phyloP scores from a whole-genome alignment of 2,329 filamentous ascomycete species.

The Monilinia aucupariae region DNA sequence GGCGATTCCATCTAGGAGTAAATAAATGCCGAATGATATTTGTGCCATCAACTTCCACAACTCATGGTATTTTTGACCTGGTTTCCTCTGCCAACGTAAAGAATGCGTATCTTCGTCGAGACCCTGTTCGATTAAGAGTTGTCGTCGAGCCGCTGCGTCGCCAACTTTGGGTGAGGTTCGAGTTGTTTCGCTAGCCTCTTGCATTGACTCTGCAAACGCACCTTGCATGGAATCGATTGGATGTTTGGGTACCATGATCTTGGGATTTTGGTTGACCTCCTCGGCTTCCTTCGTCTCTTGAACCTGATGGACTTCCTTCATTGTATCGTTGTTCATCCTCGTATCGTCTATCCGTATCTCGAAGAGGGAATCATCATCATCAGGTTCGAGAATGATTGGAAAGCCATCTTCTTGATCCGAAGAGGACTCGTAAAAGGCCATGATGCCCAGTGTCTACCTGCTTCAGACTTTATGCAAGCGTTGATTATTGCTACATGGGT shows the following conservation, averaged over 20 bases:
- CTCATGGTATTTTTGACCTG: slow-evolving; percentile 75
- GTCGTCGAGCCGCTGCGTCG: slow-evolving; percentile 58
- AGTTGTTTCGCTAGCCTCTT: slow-evolving; percentile 57
- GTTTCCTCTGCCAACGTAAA: slow-evolving; percentile 68
- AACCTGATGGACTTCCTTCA: slow-evolving; percentile 27
- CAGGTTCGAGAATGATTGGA: slow-evolving; percentile 26
- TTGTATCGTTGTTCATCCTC: slow-evolving; percentile 23
- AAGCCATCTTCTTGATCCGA: slow-evolving; percentile 19
- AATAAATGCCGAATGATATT: slow-evolving; percentile 87
- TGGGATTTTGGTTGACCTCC: not conserved
- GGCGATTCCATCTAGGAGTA: slow-evolving; percentile 77
- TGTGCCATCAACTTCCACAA: slow-evolving; percentile 86
- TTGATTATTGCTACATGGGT: slow-evolving; percentile 16
- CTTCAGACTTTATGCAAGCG: slow-evolving; percentile 17
- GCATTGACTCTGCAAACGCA: slow-evolving; percentile 76
- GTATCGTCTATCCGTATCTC: slow-evolving; percentile 14
- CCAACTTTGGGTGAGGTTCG: slow-evolving; percentile 48
- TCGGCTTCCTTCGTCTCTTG: not conserved
- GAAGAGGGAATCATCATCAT: slow-evolving; percentile 18
- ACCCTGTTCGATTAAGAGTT: slow-evolving; percentile 60
- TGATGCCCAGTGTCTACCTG: slow-evolving; percentile 10
- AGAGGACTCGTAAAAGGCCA: slow-evolving; percentile 25
- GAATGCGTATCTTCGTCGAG: slow-evolving; percentile 67
- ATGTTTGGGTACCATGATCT: slow-evolving; percentile 46
- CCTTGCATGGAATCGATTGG: slow-evolving; percentile 72